Evolutionary conservation across 176 grass and related monocot genomes (phyloP).

Genomic region (Oryza rufipogon): DNA sequence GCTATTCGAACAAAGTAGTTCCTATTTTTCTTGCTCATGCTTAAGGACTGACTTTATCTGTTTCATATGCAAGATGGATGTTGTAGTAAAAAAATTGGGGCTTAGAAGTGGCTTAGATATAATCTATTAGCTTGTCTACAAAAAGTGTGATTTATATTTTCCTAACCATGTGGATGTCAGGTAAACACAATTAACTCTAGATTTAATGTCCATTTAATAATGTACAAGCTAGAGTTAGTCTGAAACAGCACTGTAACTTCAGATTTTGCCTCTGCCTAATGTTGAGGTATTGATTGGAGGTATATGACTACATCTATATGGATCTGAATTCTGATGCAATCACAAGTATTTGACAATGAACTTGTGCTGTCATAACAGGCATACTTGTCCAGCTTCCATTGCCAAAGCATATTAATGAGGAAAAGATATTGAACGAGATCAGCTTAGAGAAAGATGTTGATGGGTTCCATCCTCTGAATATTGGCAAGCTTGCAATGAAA

Average conservation of each 20-base stretch:
- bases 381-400: conserved; percentile 96
- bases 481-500: conserved; percentile 98
- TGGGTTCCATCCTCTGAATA: conserved; percentile 98
- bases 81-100: neutral
- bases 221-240: neutral
- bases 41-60: neutral
- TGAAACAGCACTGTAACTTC: neutral
- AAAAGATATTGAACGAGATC: conserved; percentile 78
- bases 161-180: neutral
- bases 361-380: conserved; percentile 47
- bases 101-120: neutral
- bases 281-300: neutral
- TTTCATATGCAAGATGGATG: neutral
- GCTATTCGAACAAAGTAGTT: neutral
- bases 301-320: neutral
- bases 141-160: conserved; percentile 12
- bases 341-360: neutral
- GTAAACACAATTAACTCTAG: neutral
- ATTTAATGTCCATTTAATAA: too few species aligned
- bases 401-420: conserved; percentile 95
- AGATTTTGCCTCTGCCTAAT: neutral
- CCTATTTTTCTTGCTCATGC: neutral
- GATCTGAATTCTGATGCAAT: neutral
- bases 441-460: conserved; percentile 94
- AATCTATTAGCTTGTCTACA: neutral